Conservation (phyloP, 139 green algal species). For the Spirogloea muscicola region DNA sequence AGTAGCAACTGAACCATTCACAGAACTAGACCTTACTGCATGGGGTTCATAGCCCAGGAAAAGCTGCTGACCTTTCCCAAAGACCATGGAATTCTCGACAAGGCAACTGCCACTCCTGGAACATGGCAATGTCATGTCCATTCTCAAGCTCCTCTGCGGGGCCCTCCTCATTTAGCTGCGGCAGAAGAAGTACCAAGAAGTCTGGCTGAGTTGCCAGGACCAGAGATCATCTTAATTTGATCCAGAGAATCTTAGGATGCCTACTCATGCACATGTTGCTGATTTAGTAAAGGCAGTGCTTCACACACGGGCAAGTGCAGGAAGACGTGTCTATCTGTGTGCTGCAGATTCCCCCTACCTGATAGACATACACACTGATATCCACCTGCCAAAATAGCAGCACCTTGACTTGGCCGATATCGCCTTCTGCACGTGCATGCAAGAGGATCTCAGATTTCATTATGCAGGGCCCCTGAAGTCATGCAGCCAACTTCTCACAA, state of each 20-base stretch:
- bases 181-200: too few relatives aligned
- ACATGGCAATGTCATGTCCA: constrained; percentile 63
- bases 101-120: constrained; percentile 75
- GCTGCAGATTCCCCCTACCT: constrained; percentile 8
- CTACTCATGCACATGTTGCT: too few relatives aligned
- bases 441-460: not conserved
- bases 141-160: constrained; percentile 74
- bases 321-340: too few relatives aligned
- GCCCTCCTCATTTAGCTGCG: constrained; percentile 62
- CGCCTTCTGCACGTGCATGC: not conserved
- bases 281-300: too few relatives aligned
- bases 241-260: too few relatives aligned
- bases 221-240: too few relatives aligned
- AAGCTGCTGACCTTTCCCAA: constrained; percentile 69
- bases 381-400: constrained; percentile 49
- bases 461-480: not conserved
- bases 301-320: too few relatives aligned
- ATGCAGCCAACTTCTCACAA: not conserved
- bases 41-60: too few relatives aligned
- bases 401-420: not conserved
- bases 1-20: too few relatives aligned
- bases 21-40: too few relatives aligned
- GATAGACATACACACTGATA: constrained; percentile 30
- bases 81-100: constrained; percentile 60
- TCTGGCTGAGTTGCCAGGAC: not conserved